phyloP scores from a whole-genome alignment of 2,329 filamentous ascomycete genomes.

The Colletotrichum shisoi region DNA sequence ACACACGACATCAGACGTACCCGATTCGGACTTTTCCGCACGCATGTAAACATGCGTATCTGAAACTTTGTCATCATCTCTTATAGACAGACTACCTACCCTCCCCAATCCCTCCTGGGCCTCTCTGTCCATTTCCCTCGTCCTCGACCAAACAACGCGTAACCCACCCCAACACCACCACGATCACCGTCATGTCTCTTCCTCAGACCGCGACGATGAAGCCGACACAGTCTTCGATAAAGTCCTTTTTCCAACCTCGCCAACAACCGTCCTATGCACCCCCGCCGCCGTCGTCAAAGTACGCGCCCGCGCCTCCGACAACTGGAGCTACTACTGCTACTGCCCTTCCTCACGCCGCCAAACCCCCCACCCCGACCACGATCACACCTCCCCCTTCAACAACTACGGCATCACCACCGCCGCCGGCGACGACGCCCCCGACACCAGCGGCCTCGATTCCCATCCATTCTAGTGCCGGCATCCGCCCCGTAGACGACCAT shows the following conservation, averaged over 20 bases:
- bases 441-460: conserved; percentile 46
- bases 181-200: conserved; percentile 53
- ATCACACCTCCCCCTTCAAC: conserved; percentile 37
- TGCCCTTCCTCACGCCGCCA: conserved; percentile 43
- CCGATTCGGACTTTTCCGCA: not conserved
- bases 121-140: not conserved
- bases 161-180: conserved; percentile 47
- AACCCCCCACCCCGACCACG: conserved; percentile 46
- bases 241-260: conserved; percentile 67
- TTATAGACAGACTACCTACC: not conserved
- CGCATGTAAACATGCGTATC: conserved; percentile 15
- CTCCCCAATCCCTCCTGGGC: not conserved
- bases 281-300: conserved; percentile 49
- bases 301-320: conserved; percentile 44
- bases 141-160: conserved; percentile 42
- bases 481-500: conserved; percentile 58
- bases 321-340: conserved; percentile 33
- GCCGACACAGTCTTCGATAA: conserved; percentile 64
- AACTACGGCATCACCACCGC: conserved; percentile 40
- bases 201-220: conserved; percentile 48
- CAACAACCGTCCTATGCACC: conserved; percentile 54
- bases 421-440: conserved; percentile 36
- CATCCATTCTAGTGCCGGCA: conserved; percentile 59
- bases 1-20: conserved; percentile 9
- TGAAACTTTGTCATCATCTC: conserved; percentile 8